phyloP scores from a whole-genome alignment of 148 eudicot species.

The Silene uniflora region DNA sequence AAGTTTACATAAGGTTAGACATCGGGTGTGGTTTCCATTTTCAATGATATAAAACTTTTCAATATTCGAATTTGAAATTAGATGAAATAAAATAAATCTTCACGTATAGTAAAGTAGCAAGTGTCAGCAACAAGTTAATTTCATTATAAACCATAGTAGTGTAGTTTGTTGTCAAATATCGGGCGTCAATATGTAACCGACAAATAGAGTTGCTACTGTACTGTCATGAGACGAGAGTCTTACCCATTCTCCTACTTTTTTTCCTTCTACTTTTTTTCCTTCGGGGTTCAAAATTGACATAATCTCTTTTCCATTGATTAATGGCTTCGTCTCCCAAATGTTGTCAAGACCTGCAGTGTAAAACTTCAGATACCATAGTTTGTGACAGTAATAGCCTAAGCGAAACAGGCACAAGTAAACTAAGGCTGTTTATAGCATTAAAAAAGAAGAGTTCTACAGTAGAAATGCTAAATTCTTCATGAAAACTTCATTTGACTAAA shows the following conservation, averaged over 20 bases:
- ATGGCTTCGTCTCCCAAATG: constrained; percentile 71
- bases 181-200: too few species aligned
- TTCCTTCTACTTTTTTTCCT: too few species aligned
- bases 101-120: too few species aligned
- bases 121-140: too few species aligned
- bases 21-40: background rate
- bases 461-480: too few species aligned
- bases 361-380: constrained; percentile 6
- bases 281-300: constrained; percentile 64
- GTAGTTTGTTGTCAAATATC: background rate
- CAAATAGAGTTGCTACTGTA: too few species aligned
- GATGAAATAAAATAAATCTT: too few species aligned
- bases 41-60: background rate
- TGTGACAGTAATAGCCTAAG: background rate
- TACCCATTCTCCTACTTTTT: constrained; percentile 71
- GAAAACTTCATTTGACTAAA: background rate
- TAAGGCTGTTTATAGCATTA: too few species aligned
- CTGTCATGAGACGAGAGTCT: background rate
- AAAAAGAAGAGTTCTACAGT: too few species aligned
- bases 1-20: background rate
- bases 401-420: background rate
- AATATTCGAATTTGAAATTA: too few species aligned
- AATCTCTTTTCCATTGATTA: constrained; percentile 81
- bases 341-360: constrained; percentile 54
- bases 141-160: background rate